Percentiles rank a stretch among this genome's conserved stretches.
These are phyloP conservation scores for Sporothrix mexicana DNA, from an alignment of 2,329 filamentous ascomycete species.

Conservation along the genomic window DNA sequence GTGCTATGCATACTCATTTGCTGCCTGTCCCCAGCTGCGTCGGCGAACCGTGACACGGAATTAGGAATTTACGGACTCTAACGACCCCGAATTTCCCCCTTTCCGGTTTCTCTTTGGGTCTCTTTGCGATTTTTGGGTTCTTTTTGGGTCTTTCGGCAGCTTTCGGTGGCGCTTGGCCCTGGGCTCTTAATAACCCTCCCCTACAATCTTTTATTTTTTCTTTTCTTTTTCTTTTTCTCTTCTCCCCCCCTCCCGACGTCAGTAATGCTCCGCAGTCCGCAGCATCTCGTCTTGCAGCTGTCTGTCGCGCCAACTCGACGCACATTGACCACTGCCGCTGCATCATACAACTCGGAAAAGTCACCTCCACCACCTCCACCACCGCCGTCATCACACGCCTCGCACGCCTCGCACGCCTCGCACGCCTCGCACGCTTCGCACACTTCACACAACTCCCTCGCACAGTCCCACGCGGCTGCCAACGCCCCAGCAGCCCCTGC, in stretches of 20 bases:
- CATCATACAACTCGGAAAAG: slow-evolving; percentile 34
- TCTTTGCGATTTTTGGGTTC: not conserved
- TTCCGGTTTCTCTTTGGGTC: not conserved
- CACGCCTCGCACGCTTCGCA: not conserved
- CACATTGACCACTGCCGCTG: slow-evolving; percentile 36
- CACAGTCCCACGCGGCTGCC: not conserved
- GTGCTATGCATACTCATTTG: slow-evolving; percentile 33
- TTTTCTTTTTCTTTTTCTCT: not conserved
- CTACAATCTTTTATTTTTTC: not conserved
- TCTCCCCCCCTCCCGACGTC: not conserved
- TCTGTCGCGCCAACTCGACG: slow-evolving; percentile 39
- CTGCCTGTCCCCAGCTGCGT: slow-evolving; percentile 32
- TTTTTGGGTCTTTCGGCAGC: not conserved
- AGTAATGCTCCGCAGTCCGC: slow-evolving; percentile 38
- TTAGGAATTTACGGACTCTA: slow-evolving; percentile 32
- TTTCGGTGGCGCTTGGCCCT: not conserved
- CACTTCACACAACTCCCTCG: not conserved
- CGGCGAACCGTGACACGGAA: slow-evolving; percentile 32
- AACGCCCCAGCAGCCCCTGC: not conserved
- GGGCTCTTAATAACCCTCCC: slow-evolving; percentile 20
- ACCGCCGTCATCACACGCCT: not conserved
- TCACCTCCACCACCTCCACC: slow-evolving; percentile 27
- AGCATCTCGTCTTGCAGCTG: slow-evolving; percentile 38
- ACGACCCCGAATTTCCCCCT: not conserved
- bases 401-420: not conserved